Percentiles rank a stretch among this genome's conserved stretches.
Evolutionary conservation across 768 basidiomycete species (phyloP).

Genomic region (Termitomyces sp.): DNA sequence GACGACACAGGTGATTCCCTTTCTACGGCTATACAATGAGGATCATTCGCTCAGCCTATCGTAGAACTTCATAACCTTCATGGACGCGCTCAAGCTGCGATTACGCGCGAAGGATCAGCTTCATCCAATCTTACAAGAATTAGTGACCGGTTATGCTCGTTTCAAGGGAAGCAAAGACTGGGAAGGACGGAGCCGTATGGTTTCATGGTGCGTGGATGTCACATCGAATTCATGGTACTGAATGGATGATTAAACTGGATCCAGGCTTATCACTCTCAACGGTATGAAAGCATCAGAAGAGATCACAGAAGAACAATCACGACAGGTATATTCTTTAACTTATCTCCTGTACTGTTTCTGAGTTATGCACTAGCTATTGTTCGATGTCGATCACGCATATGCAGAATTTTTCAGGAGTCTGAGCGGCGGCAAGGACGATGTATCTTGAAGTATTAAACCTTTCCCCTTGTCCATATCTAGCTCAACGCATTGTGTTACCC

Average conservation of each 20-base stretch:
- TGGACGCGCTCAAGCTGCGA: constrained; percentile 93
- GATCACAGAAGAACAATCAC: constrained; percentile 90
- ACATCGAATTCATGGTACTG: background rate
- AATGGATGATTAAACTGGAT: background rate
- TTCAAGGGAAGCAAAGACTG: constrained; percentile 96
- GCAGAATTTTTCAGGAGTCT: constrained; percentile 87
- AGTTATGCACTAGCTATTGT: constrained; percentile 60
- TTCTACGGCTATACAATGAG: background rate
- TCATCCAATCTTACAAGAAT: constrained; percentile 90
- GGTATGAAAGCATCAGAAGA: constrained; percentile 97
- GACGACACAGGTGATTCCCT: constrained; percentile 76
- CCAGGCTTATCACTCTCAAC: constrained; percentile 92
- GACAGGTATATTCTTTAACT: constrained; percentile 58
- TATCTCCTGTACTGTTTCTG: background rate
- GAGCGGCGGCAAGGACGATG: constrained; percentile 39
- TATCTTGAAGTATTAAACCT: constrained; percentile 7
- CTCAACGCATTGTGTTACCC: background rate
- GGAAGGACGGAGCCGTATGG: constrained; percentile 93
- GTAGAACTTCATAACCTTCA: constrained; percentile 96
- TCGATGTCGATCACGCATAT: constrained; percentile 96
- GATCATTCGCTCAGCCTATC: background rate
- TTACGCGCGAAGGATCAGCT: constrained; percentile 97
- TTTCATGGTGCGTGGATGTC: constrained; percentile 71
- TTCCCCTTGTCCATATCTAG: background rate
- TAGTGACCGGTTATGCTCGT: constrained; percentile 91